These are phyloP conservation scores for Ceratocystis eucalypticola DNA, from an alignment of 2,329 filamentous ascomycete genomes.

Conservation along the genomic window DNA sequence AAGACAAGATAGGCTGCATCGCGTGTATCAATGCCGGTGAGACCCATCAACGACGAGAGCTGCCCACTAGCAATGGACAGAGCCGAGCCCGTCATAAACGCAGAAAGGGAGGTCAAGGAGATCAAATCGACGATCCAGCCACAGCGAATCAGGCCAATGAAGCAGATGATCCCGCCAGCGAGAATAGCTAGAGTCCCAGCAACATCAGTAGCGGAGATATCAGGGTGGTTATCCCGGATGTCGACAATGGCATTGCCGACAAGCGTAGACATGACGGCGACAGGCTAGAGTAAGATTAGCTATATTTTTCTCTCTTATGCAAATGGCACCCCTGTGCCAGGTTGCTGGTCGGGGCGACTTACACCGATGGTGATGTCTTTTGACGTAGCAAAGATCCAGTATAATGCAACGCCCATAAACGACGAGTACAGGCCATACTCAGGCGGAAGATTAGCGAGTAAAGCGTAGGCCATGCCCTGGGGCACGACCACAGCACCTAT, in stretches of 20 bases:
- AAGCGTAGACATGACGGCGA: conserved; percentile 88
- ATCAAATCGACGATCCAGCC: conserved; percentile 93
- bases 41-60: conserved; percentile 67
- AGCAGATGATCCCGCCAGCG: conserved; percentile 60
- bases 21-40: conserved; percentile 59
- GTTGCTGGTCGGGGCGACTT: conserved; percentile 28
- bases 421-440: conserved; percentile 53
- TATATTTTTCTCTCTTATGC: background rate
- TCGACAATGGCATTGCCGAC: conserved; percentile 67
- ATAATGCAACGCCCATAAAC: conserved; percentile 87
- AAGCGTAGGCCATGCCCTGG: conserved; percentile 41
- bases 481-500: conserved; percentile 43
- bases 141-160: conserved; percentile 63
- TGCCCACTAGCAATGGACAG: conserved; percentile 80
- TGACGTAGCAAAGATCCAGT: conserved; percentile 96
- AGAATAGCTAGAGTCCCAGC: conserved; percentile 70
- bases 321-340: conserved; percentile 7
- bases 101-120: conserved; percentile 74
- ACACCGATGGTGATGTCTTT: conserved; percentile 97
- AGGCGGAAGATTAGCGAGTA: conserved; percentile 34
- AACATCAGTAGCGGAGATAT: conserved; percentile 50
- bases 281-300: conserved; percentile 43
- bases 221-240: conserved; percentile 42
- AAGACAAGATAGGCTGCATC: conserved; percentile 70
- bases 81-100: conserved; percentile 94